phyloP scores from a whole-genome alignment of 306 rosid species.

The Cucumis melo region DNA sequence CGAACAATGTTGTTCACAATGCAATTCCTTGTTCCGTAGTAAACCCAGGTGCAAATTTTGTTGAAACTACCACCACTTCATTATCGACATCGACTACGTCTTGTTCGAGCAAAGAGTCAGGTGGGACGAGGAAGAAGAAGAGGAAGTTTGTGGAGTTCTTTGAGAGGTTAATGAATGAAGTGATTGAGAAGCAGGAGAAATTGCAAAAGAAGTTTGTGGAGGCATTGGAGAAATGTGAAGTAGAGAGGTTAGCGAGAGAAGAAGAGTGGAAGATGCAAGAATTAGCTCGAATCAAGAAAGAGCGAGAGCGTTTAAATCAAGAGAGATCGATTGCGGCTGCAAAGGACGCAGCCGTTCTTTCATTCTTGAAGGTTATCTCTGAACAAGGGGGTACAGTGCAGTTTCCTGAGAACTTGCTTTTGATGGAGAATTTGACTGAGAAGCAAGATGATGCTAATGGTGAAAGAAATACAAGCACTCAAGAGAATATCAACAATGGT shows the following conservation, averaged over 20 bases:
- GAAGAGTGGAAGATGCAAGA: constrained; percentile 68
- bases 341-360: constrained; percentile 63
- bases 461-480: constrained; percentile 15
- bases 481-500: constrained; percentile 22
- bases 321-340: constrained; percentile 65
- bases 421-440: constrained; percentile 4
- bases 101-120: constrained; percentile 29
- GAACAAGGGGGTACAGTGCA: constrained; percentile 22
- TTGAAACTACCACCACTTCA: constrained; percentile 13
- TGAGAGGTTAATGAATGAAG: constrained; percentile 49
- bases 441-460: constrained; percentile 22
- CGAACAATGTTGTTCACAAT: constrained; percentile 21
- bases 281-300: constrained; percentile 40
- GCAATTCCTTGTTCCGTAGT: constrained; percentile 45
- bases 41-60: constrained; percentile 17
- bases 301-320: constrained; percentile 46
- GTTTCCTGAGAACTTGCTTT: constrained; percentile 2
- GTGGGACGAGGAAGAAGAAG: constrained; percentile 27
- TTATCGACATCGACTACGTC: constrained; percentile 22
- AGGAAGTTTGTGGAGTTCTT: constrained; percentile 34
- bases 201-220: constrained; percentile 56
- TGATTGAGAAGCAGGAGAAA: constrained; percentile 54
- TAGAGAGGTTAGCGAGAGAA: constrained; percentile 51
- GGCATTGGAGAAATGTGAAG: constrained; percentile 49
- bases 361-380: constrained; percentile 38